Evolutionary conservation across 225 moss, liverwort and hornwort species (phyloP).

Genomic region (Sphagnum tenellum): DNA sequence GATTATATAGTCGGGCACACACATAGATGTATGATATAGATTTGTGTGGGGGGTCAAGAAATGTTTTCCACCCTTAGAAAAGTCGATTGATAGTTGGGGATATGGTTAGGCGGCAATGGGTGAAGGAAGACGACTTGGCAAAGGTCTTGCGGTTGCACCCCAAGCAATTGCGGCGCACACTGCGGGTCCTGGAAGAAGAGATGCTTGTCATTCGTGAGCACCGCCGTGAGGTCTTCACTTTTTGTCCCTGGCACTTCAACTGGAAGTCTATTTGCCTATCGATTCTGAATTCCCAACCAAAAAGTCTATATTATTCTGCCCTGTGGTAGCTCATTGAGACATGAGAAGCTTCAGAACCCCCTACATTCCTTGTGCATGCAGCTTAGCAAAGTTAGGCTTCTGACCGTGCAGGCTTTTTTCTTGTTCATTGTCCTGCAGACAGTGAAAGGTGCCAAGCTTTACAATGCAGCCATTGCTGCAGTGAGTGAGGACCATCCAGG

Average conservation of each 20-base stretch:
- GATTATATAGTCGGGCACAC: no score
- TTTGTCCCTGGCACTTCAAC: not conserved
- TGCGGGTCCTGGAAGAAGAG: constrained; percentile 89
- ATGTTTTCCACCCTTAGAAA: no score
- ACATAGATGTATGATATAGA: no score
- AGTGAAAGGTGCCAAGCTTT: constrained; percentile 92
- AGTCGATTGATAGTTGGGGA: not conserved
- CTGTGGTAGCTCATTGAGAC: not conserved
- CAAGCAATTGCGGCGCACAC: constrained; percentile 92
- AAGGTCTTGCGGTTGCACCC: constrained; percentile 81
- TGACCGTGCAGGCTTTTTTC: no score
- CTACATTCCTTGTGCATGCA: not conserved
- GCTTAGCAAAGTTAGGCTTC: no score
- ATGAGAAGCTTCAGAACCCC: not conserved
- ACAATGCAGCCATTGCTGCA: constrained; percentile 90
- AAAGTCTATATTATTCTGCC: no score
- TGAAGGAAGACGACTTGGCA: constrained; percentile 97
- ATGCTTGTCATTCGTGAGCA: constrained; percentile 89
- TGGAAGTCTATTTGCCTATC: no score
- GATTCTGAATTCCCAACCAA: no score
- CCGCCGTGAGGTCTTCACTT: constrained; percentile 63
- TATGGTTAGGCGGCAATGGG: constrained; percentile 79
- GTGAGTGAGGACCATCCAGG: constrained; percentile 50
- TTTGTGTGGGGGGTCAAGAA: no score
- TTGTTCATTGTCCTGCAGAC: constrained; percentile 32